phyloP scores from a whole-genome alignment of 805 yeast genomes.

The Yarrowia sp. region DNA sequence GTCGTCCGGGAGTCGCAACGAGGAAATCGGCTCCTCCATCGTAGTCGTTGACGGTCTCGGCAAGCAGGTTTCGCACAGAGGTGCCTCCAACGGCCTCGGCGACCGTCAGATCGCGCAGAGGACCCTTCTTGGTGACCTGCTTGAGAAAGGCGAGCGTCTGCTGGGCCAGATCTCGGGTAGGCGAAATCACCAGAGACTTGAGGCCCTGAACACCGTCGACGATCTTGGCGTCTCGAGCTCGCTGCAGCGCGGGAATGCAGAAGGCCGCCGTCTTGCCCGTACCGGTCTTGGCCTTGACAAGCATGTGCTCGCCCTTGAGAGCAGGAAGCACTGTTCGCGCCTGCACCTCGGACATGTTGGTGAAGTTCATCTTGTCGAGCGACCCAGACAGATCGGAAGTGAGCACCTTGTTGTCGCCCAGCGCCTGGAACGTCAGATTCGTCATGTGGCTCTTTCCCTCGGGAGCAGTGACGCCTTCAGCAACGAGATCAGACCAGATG shows the following conservation, averaged over 20 bases:
- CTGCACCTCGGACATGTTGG: constrained; percentile 41
- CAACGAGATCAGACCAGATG: constrained; percentile 15
- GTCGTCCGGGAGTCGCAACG: constrained; percentile 89
- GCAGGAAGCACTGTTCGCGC: constrained; percentile 55
- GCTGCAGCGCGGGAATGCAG: constrained; percentile 73
- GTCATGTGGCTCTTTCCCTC: constrained; percentile 21
- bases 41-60: constrained; percentile 37
- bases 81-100: constrained; percentile 67
- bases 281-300: constrained; percentile 91
- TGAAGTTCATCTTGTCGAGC: constrained; percentile 31
- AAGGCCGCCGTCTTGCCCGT: constrained; percentile 93
- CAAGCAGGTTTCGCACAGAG: constrained; percentile 37
- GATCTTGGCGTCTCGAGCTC: constrained; percentile 43
- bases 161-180: constrained; percentile 87
- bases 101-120: constrained; percentile 41
- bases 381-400: constrained; percentile 3
- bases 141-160: constrained; percentile 70
- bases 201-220: constrained; percentile 44
- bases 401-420: constrained; percentile 2
- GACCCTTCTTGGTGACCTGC: constrained; percentile 44
- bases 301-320: constrained; percentile 67
- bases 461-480: constrained; percentile 14
- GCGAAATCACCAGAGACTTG: constrained; percentile 70
- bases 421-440: constrained; percentile 17
- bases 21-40: constrained; percentile 54